Evolutionary conservation across 768 basidiomycete species (phyloP).

Genomic region (Boletus vinaceobasis): DNA sequence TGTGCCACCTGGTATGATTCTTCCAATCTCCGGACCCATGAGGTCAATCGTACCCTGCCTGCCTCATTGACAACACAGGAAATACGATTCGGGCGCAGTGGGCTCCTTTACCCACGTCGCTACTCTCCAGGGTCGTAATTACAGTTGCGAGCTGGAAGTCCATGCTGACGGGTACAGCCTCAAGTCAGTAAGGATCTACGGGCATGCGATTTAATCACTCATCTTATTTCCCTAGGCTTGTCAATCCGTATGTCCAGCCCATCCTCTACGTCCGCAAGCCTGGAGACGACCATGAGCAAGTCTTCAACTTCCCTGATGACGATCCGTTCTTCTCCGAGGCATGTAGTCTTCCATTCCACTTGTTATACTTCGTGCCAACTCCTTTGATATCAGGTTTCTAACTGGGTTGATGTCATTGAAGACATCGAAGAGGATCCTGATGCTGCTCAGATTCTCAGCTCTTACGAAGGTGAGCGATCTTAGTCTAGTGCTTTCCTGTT

Average conservation of each 20-base stretch:
- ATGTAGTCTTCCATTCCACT: background rate
- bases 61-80: slow-evolving; percentile 48
- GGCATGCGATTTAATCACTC: slow-evolving; percentile 5
- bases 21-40: slow-evolving; percentile 20
- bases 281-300: slow-evolving; percentile 74
- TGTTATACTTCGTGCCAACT: background rate
- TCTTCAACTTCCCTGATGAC: slow-evolving; percentile 70
- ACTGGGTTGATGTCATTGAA: slow-evolving; percentile 86
- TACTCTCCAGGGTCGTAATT: slow-evolving; percentile 88
- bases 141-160: slow-evolving; percentile 92
- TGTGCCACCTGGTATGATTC: slow-evolving; percentile 75
- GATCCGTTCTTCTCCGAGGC: slow-evolving; percentile 94
- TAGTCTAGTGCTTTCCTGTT: background rate
- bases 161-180: slow-evolving; percentile 90
- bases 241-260: slow-evolving; percentile 93
- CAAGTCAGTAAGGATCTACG: slow-evolving; percentile 47
- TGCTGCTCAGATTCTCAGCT: slow-evolving; percentile 72
- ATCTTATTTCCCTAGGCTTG: slow-evolving; percentile 49
- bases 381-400: slow-evolving; percentile 49
- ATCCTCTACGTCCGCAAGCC: slow-evolving; percentile 82
- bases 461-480: slow-evolving; percentile 67
- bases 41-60: slow-evolving; percentile 11
- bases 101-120: slow-evolving; percentile 89
- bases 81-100: slow-evolving; percentile 93
- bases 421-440: slow-evolving; percentile 87